phyloP scores from a whole-genome alignment of 2,329 filamentous ascomycete species.

The Fonsecaea multimorphosa region DNA sequence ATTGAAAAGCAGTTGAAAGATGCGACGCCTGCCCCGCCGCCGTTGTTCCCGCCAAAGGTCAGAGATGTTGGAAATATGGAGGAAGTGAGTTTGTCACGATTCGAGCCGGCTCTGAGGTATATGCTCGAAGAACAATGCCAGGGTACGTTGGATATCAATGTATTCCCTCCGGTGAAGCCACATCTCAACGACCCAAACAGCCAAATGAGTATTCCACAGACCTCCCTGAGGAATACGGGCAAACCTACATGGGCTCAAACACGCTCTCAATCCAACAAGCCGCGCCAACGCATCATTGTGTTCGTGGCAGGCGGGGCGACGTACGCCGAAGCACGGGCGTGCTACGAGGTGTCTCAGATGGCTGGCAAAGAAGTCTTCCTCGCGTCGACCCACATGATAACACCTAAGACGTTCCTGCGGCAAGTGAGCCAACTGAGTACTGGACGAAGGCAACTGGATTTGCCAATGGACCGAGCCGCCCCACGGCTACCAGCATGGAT shows the following conservation, averaged over 20 bases:
- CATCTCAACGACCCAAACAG: constrained; percentile 58
- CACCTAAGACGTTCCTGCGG: constrained; percentile 78
- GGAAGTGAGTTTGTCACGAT: constrained; percentile 85
- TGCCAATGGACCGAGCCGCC: constrained; percentile 80
- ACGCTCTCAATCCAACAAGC: constrained; percentile 75
- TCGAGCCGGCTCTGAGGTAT: constrained; percentile 79
- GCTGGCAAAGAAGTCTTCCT: constrained; percentile 84
- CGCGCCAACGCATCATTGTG: constrained; percentile 86
- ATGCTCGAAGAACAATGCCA: constrained; percentile 77
- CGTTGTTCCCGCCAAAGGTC: constrained; percentile 68
- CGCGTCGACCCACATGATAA: constrained; percentile 90
- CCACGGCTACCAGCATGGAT: constrained; percentile 84
- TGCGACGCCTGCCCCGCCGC: constrained; percentile 65
- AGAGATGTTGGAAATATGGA: constrained; percentile 53
- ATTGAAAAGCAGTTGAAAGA: constrained; percentile 79
- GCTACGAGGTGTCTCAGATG: constrained; percentile 80
- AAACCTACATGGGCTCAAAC: constrained; percentile 95
- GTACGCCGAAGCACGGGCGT: constrained; percentile 85
- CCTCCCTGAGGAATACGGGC: constrained; percentile 79
- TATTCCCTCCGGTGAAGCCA: constrained; percentile 76
- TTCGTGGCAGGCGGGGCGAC: constrained; percentile 97
- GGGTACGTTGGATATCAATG: constrained; percentile 68
- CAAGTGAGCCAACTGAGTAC: constrained; percentile 81
- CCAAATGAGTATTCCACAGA: constrained; percentile 63
- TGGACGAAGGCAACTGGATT: constrained; percentile 75